phyloP scores from a whole-genome alignment of 768 basidiomycete species.

The Mycena capillaripes region DNA sequence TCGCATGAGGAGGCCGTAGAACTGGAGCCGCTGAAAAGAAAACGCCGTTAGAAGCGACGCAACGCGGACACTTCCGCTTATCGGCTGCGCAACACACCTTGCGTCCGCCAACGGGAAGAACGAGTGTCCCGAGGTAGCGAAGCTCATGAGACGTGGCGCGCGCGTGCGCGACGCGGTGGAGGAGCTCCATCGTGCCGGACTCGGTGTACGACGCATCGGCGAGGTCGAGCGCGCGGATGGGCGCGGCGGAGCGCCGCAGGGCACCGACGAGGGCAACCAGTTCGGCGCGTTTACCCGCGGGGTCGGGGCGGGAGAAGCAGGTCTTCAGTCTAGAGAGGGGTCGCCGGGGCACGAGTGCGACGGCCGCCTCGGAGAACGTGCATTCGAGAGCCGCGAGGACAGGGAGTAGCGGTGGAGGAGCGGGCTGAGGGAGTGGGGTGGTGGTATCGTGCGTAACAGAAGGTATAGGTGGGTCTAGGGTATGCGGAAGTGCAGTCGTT shows the following conservation, averaged over 20 bases:
- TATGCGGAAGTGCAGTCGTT: neutral
- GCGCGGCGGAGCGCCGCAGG: slow-evolving; percentile 57
- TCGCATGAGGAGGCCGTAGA: slow-evolving; percentile 72
- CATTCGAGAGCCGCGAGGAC: slow-evolving; percentile 71
- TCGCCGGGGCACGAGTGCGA: slow-evolving; percentile 66
- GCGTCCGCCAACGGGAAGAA: slow-evolving; percentile 68
- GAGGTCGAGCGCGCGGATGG: slow-evolving; percentile 69
- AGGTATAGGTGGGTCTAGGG: slow-evolving; percentile 42
- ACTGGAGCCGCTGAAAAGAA: slow-evolving; percentile 64
- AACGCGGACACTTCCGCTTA: slow-evolving; percentile 18
- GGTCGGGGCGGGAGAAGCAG: slow-evolving; percentile 70
- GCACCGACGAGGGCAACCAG: slow-evolving; percentile 62
- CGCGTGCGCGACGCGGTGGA: slow-evolving; percentile 56
- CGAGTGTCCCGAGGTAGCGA: slow-evolving; percentile 74
- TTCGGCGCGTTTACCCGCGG: slow-evolving; percentile 66
- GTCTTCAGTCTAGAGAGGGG: slow-evolving; percentile 77
- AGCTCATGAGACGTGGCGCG: slow-evolving; percentile 54
- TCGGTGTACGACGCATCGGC: slow-evolving; percentile 73
- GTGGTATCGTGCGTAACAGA: slow-evolving; percentile 41
- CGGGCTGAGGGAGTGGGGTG: slow-evolving; percentile 23
- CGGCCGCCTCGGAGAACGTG: slow-evolving; percentile 76
- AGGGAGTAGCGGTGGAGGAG: slow-evolving; percentile 59
- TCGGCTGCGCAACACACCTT: slow-evolving; percentile 55
- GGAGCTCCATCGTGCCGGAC: slow-evolving; percentile 66
- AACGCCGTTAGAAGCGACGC: slow-evolving; percentile 5